Conservation (phyloP, 73 alveolate genomes). For the Stentor roeselii region DNA sequence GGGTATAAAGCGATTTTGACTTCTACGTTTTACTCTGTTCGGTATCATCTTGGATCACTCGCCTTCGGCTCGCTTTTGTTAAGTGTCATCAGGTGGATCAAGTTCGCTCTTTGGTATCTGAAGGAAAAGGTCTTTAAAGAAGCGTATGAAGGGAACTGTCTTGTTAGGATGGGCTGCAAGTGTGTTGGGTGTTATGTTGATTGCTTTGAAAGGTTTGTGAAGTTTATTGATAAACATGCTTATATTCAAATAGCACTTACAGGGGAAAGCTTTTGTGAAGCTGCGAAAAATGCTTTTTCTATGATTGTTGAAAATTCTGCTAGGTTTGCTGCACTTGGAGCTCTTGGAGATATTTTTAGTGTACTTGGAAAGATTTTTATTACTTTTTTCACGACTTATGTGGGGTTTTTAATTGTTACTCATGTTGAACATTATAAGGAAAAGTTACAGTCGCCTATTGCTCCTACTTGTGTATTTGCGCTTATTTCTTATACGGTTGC, state of each 20-base stretch:
- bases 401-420: constrained; percentile 78
- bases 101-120: constrained; percentile 43
- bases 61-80: constrained; percentile 93
- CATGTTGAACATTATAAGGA: constrained; percentile 51
- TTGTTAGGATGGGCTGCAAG: constrained; percentile 54
- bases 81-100: constrained; percentile 83
- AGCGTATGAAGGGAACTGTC: constrained; percentile 35
- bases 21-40: constrained; percentile 75
- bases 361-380: constrained; percentile 83
- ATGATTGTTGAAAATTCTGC: constrained; percentile 85
- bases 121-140: constrained; percentile 50
- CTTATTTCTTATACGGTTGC: constrained; percentile 68
- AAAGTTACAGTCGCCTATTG: constrained; percentile 74
- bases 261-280: constrained; percentile 84
- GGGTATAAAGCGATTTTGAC: constrained; percentile 51
- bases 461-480: constrained; percentile 62
- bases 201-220: constrained; percentile 81
- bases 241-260: constrained; percentile 90
- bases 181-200: constrained; percentile 83
- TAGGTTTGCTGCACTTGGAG: constrained; percentile 73
- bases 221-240: constrained; percentile 88
- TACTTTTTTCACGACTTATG: constrained; percentile 61
- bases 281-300: constrained; percentile 89
- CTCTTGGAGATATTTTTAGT: constrained; percentile 87
- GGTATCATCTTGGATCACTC: constrained; percentile 93